phyloP scores from a whole-genome alignment of 305 asterid species.

The Fraxinus latifolia region DNA sequence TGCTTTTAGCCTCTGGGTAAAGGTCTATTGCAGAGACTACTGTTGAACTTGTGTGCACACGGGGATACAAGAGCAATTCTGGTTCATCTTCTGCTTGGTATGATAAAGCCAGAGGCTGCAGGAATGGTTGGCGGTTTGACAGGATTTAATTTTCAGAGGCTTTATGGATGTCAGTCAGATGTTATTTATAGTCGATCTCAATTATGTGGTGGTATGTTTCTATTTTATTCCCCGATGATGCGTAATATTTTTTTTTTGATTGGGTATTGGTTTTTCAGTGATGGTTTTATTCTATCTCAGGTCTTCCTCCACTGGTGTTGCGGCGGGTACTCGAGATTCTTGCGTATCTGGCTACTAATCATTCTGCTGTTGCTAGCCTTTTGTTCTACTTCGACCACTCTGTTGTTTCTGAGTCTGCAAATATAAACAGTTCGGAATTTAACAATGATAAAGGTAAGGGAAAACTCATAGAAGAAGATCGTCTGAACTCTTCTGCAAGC shows the following conservation, averaged over 20 bases:
- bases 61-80: slow-evolving; percentile 76
- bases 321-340: slow-evolving; percentile 87
- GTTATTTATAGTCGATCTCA: slow-evolving; percentile 93
- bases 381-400: slow-evolving; percentile 80
- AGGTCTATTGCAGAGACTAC: slow-evolving; percentile 93
- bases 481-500: slow-evolving; percentile 37
- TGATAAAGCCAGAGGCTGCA: slow-evolving; percentile 73
- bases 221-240: not conserved
- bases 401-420: slow-evolving; percentile 49
- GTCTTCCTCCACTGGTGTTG: slow-evolving; percentile 95
- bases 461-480: slow-evolving; percentile 51
- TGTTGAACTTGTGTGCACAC: slow-evolving; percentile 91
- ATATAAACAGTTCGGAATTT: slow-evolving; percentile 31
- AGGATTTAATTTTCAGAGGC: slow-evolving; percentile 68
- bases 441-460: slow-evolving; percentile 68
- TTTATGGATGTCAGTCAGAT: slow-evolving; percentile 92
- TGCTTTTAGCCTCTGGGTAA: slow-evolving; percentile 90
- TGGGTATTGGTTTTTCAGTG: slow-evolving; percentile 16
- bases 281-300: slow-evolving; percentile 42
- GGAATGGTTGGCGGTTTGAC: slow-evolving; percentile 56
- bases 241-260: slow-evolving; percentile 1
- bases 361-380: slow-evolving; percentile 85
- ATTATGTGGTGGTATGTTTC: slow-evolving; percentile 69
- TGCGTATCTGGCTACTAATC: slow-evolving; percentile 87
- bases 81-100: slow-evolving; percentile 78